Evolutionary conservation across 768 basidiomycete species (phyloP).

Genomic region (Mycena galericulata): DNA sequence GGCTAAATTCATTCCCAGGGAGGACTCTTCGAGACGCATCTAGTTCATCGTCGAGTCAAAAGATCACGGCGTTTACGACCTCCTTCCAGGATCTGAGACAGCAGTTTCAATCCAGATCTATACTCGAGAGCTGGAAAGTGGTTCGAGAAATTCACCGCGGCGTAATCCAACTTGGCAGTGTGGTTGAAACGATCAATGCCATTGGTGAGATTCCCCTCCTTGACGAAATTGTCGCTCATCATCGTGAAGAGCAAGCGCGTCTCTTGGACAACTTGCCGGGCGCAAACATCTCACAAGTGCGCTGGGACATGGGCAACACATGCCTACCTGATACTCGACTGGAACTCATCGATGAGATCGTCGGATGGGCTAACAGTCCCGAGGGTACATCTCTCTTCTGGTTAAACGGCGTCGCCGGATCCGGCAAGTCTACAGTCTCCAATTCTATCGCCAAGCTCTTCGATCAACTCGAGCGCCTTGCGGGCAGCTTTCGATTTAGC

Average conservation of each 20-base stretch:
- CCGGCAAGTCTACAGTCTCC: conserved; percentile 24
- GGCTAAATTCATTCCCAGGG: background rate
- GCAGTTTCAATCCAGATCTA: background rate
- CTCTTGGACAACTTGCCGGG: conserved; percentile 15
- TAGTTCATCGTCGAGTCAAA: background rate
- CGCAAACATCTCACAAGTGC: conserved; percentile 15
- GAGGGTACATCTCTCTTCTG: conserved; percentile 2
- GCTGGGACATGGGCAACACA: conserved; percentile 8
- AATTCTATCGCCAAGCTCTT: conserved; percentile 11
- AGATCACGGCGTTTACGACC: background rate
- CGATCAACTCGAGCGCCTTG: conserved; percentile 9
- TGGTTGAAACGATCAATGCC: background rate
- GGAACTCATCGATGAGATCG: conserved; percentile 12
- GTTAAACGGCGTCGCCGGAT: conserved; percentile 14
- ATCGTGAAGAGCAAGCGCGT: background rate
- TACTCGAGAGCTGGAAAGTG: background rate
- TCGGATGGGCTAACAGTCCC: conserved; percentile 4
- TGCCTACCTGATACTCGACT: conserved; percentile 13
- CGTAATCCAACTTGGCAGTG: background rate
- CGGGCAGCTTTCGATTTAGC: conserved; percentile 16
- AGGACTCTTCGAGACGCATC: background rate
- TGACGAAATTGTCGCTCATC: background rate
- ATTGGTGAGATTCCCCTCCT: background rate
- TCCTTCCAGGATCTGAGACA: background rate
- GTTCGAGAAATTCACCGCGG: conserved; percentile 1